Evolutionary conservation across 129 eudicot genomes (phyloP), one percentile per base, ranked within the genome.

Genomic region (Tagetes patula): DNA sequence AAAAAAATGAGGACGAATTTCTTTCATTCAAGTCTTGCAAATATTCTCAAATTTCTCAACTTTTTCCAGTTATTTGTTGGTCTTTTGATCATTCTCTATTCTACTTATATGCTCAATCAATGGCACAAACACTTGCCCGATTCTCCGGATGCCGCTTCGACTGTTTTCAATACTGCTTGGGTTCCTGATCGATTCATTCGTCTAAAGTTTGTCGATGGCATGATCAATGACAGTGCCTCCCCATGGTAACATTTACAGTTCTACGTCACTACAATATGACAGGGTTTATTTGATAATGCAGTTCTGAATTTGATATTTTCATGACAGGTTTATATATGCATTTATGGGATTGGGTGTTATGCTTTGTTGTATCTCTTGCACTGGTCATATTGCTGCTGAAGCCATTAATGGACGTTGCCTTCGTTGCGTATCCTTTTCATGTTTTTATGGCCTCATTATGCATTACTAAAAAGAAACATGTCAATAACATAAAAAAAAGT

Each of bases 351-450:
- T 87, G 54, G 97, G 96, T 41, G 71, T 85, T 58, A 67, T 76
- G 72, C 33, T 92, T 37, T 89, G 87, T 46, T 89, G 75, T 42
- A 79, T 92, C 72, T 83, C 89, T 59, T 92, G 87, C 75, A 68
- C 82, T 55, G 97, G 97, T 62, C 88, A 88, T 73, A 78, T 92
- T 83, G 96, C 91, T 50, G 89, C 97, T 56, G 97, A 87, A 77
- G 85, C 93, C 39, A 81, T 87, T 60, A 89, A 74, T 55, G 91
- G 91, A 27, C 85, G 88, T 71, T 92, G 94, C 80, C 97, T 89
- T 74, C 86, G 91, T 81, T 88, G 83, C 63, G 97, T 91, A 91
- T 88, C 96, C 93, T 88, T 81, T 76, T 31, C 43, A 8, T 46
- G 47, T 41, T 33, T 13, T 47, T 55, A 47, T 47, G 31, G 40